Evolutionary conservation across 257 asterid species (phyloP).

Genomic region (Verbena officinalis): DNA sequence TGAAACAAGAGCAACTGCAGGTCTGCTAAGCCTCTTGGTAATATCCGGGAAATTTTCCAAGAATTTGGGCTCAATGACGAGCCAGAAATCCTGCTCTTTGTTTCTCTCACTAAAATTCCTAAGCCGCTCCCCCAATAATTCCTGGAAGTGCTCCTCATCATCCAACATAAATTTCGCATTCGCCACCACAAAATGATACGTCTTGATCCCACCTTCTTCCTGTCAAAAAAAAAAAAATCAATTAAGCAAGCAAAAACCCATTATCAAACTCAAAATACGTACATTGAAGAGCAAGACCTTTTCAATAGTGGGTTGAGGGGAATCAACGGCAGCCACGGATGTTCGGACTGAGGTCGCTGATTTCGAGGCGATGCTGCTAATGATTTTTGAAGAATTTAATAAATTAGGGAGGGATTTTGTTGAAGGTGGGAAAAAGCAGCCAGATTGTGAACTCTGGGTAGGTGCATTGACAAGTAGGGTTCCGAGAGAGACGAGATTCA

Average conservation of each 20-base stretch:
- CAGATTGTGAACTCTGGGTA: conserved; percentile 33
- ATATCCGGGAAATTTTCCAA: conserved; percentile 58
- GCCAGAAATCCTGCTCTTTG: conserved; percentile 68
- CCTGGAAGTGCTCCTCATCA: conserved; percentile 74
- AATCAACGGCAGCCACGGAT: conserved; percentile 53
- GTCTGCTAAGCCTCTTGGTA: conserved; percentile 57
- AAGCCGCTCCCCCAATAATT: conserved; percentile 56
- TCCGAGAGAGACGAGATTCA: conserved; percentile 47
- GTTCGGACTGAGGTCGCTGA: conserved; percentile 41
- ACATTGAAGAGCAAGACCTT: conserved; percentile 35
- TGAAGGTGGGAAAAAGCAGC: conserved; percentile 29
- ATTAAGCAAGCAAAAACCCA: too few relatives aligned
- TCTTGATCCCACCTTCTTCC: conserved; percentile 41
- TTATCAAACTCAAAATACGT: too few relatives aligned
- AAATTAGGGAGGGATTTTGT: conserved; percentile 23
- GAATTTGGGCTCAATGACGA: conserved; percentile 68
- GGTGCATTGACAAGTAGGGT: conserved; percentile 25
- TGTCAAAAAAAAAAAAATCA: neutral
- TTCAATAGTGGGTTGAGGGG: conserved; percentile 46
- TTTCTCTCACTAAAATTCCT: conserved; percentile 55
- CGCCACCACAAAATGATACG: conserved; percentile 62
- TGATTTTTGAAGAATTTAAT: conserved; percentile 31
- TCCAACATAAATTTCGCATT: conserved; percentile 74
- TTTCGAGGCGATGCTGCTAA: conserved; percentile 26
- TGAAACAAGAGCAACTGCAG: conserved; percentile 73